Base-by-base conservation (phyloP, 345 rosid genomes). In the Murraya koenigii region DNA sequence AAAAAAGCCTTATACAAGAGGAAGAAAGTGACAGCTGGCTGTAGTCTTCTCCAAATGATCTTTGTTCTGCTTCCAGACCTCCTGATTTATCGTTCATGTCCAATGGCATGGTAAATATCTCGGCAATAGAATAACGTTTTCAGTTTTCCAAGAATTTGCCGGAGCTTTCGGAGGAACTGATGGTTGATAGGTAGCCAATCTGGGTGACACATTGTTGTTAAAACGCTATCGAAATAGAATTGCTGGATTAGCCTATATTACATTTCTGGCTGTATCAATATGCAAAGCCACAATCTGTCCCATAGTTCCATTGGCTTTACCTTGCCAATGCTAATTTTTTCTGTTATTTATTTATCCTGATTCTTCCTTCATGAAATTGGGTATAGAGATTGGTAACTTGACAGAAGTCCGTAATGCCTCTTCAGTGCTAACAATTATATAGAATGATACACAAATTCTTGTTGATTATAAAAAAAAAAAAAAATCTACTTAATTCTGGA, bases 151-250 rank as follows among this genome's bases (percentile, higher is more conserved):
- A 35, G 30, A 69, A 13, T 13, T 14, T 5, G 44, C 32, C 9
- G 32, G 33, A 66, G 62, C 74, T 70, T 66, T 44, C 68, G 55
- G 41, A 77, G 72, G 56, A 76, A 77, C 58, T 20, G 44, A 68
- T 64, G 71, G 58, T 39, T 61, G 66, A 69, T 73, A 30, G 38
- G 19, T 22, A 25, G 55, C 52, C 33, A 23, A 75, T 56, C 33
- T 26, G 44, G 70, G n/a, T 55, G 23, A 15, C 30, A 5, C 26
- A 72, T 38, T 72, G 44, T 49, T 58, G 69, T 44, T 22, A 33
- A 58, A 15, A 72, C 3, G 7, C 49, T 44, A 44, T 56, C 22
- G 23, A 8, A 8, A 32, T 70, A 38, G 72, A 33, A 44, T 33
- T 33, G 7, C 6, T 70, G 61, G 58, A 52, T 54, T 66, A 44